Conservation (phyloP, 371 early-diverging fungal genomes). For the Lichtheimia ramosa region DNA sequence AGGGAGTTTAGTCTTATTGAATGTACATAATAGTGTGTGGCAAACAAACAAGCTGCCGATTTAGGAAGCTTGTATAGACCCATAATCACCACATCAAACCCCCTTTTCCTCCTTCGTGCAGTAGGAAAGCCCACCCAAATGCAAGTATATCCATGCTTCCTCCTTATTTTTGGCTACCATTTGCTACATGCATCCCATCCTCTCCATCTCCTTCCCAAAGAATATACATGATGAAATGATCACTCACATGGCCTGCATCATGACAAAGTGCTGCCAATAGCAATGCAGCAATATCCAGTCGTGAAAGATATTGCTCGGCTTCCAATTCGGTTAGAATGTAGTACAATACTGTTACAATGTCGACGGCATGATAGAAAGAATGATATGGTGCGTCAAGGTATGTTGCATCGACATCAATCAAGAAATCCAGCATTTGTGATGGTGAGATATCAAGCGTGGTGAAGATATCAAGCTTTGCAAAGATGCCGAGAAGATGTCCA, state of each 20-base stretch:
- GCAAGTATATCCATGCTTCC: background rate
- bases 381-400: constrained; percentile 84
- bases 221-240: background rate
- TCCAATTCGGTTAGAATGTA: constrained; percentile 66
- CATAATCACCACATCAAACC: constrained; percentile 3
- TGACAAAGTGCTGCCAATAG: constrained; percentile 86
- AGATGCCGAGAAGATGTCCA: constrained; percentile 26
- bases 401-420: constrained; percentile 71
- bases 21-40: constrained; percentile 1
- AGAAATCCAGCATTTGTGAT: constrained; percentile 71
- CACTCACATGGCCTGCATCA: constrained; percentile 88
- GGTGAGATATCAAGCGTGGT: constrained; percentile 38
- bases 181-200: background rate
- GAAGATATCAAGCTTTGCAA: constrained; percentile 14
- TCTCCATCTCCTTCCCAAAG: background rate
- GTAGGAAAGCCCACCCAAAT: background rate
- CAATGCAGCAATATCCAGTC: constrained; percentile 66
- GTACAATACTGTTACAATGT: constrained; percentile 80
- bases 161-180: background rate
- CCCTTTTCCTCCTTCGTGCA: background rate
- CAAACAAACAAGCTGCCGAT: constrained; percentile 1
- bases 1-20: constrained; percentile 1
- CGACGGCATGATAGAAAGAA: constrained; percentile 86
- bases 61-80: constrained; percentile 1
- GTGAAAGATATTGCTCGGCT: constrained; percentile 58